Evolutionary conservation across 2,329 filamentous ascomycete genomes (phyloP).

Genomic region (Septoria linicola): DNA sequence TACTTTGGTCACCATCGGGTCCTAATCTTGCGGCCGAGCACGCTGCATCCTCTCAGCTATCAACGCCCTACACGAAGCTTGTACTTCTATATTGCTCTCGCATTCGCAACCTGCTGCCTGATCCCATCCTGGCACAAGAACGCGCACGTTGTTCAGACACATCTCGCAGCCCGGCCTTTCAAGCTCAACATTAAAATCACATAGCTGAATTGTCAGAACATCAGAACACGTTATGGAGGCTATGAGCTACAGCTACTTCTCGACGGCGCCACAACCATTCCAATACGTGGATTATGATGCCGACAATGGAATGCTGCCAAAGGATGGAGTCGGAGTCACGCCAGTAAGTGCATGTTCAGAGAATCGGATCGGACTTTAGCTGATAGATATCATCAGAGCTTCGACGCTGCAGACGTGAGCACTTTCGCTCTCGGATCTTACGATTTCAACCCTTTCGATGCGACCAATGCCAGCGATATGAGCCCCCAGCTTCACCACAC

Average conservation of each 20-base stretch:
- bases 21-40: slow-evolving; percentile 18
- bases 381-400: slow-evolving; percentile 25
- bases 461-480: slow-evolving; percentile 23
- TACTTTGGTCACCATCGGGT: slow-evolving; percentile 14
- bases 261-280: slow-evolving; percentile 48
- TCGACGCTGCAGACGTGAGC: slow-evolving; percentile 29
- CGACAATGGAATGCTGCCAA: slow-evolving; percentile 41
- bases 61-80: slow-evolving; percentile 15
- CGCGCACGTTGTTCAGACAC: background rate
- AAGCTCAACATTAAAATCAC: too few species aligned
- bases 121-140: background rate
- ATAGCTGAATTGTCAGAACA: background rate
- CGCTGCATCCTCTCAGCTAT: slow-evolving; percentile 14
- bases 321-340: slow-evolving; percentile 40
- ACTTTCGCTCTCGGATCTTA: slow-evolving; percentile 22
- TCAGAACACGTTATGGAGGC: slow-evolving; percentile 26
- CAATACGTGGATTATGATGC: slow-evolving; percentile 42
- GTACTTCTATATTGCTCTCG: slow-evolving; percentile 18
- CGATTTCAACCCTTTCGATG: slow-evolving; percentile 22
- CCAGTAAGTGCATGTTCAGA: slow-evolving; percentile 32
- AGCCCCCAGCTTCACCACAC: slow-evolving; percentile 21
- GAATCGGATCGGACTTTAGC: background rate
- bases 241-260: slow-evolving; percentile 61
- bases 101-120: slow-evolving; percentile 5
- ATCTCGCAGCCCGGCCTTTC: too few species aligned